Percentiles rank a stretch among this genome's conserved stretches.
phyloP scores from a whole-genome alignment of 140 eudicot genomes.

The Flaveria floridana region DNA sequence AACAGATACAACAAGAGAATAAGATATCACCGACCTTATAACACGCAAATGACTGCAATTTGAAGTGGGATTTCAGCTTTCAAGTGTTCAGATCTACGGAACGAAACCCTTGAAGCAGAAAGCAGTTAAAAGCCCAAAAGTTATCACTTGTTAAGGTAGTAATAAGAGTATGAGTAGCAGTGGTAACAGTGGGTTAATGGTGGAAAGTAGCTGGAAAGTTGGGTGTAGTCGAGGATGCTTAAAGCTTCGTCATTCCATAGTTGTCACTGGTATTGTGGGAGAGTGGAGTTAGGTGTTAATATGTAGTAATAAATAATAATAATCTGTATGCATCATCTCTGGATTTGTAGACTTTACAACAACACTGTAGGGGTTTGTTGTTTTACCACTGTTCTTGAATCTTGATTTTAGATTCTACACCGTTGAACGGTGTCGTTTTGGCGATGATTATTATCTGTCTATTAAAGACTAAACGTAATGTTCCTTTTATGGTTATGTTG shows the following conservation, averaged over 20 bases:
- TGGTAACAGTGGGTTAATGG: constrained; percentile 20
- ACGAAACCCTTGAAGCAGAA: background rate
- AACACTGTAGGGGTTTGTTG: background rate
- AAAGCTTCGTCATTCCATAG: constrained; percentile 45
- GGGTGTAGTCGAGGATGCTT: constrained; percentile 42
- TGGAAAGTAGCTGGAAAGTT: constrained; percentile 42
- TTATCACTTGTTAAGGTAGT: background rate
- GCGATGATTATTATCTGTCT: background rate
- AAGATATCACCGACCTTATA: constrained; percentile 18
- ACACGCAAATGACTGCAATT: constrained; percentile 6
- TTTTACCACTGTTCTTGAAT: background rate
- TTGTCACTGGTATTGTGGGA: constrained; percentile 28
- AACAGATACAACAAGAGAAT: background rate
- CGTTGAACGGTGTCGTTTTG: constrained; percentile 7
- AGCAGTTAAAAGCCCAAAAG: background rate
- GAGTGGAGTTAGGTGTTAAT: constrained; percentile 43
- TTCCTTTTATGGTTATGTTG: background rate
- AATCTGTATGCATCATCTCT: constrained; percentile 12
- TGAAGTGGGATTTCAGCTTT: constrained; percentile 16
- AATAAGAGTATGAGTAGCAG: background rate
- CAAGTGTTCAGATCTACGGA: constrained; percentile 36
- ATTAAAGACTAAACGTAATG: background rate
- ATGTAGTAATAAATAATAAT: background rate
- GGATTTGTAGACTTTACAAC: constrained; percentile 20
- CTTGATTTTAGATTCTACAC: background rate